Base-by-base conservation (phyloP, 371 early-diverging fungal species). In the Fennellomyces sp. region DNA sequence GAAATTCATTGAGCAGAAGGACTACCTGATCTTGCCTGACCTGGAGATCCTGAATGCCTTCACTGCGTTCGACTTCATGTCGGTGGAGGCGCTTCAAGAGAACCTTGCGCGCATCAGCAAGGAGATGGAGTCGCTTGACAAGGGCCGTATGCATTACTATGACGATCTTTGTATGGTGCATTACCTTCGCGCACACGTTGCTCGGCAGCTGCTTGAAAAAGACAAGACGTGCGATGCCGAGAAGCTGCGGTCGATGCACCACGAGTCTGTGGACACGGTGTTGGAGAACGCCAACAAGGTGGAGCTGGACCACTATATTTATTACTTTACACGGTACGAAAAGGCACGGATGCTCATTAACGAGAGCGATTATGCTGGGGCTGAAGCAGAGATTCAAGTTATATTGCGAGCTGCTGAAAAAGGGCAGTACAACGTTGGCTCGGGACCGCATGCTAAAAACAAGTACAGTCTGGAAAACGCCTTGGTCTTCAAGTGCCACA, bases 141-240 rank as follows among this genome's bases (percentile, higher is more conserved):
- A 61, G n/a, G 19, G 29, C 5, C 30, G 27, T 1, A 25, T 36
- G 13, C 78, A 68, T 26, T 85, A 73, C 56, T 78, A 84, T 49
- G 92, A 92, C 54, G 93, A 91, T 63, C 38, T 87, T 31, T 89
- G 89, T 47, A 63, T 89, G n/a, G 80, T 78, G 0, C 62, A 87
- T 30, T 81, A 88, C 53, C 70, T 90, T 8, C 83, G 83, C 48
- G 69, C 70, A 5, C 48, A 67, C 26, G 55, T 61, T 2, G 52
- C 60, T 2, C 65, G 79, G 7, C 31, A 55, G 36, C 7, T 73
- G 5, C 48, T 67, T 23, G 57, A 64, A 19, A 48, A 50, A 45
- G 52, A 50, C 1, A 25, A 66, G 5, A 26, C 31, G 25, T 10
- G 30, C 17, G 36, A 53, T 50, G 33, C 53, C 21, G 35, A 39